Percentiles rank a stretch among this genome's conserved stretches.
Evolutionary conservation across 2,329 filamentous ascomycete species (phyloP).

Genomic region (Pseudogymnoascus pannorum): DNA sequence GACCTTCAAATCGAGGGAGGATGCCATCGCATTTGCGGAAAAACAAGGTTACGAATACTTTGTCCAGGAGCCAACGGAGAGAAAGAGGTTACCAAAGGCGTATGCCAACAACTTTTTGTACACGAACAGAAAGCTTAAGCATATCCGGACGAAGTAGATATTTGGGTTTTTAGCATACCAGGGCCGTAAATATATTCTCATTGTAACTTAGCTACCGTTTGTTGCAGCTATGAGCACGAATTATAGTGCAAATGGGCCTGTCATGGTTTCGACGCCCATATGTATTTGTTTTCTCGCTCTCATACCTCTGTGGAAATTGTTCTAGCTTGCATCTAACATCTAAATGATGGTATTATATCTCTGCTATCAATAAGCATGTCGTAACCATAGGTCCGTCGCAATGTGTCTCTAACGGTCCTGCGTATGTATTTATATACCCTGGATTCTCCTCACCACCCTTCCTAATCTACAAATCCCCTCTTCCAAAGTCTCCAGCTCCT

Average conservation of each 20-base stretch:
- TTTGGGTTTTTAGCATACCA: neutral
- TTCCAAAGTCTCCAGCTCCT: constrained; percentile 43
- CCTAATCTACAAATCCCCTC: constrained; percentile 49
- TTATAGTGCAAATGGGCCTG: neutral
- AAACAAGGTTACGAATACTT: constrained; percentile 99
- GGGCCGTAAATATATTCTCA: constrained; percentile 3
- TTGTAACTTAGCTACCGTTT: neutral
- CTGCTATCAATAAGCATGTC: neutral
- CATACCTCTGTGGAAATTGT: neutral
- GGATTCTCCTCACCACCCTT: constrained; percentile 8
- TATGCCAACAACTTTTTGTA: constrained; percentile 97
- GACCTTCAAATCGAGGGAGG: constrained; percentile 87
- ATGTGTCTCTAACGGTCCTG: neutral
- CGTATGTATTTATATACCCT: neutral
- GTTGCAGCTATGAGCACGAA: neutral
- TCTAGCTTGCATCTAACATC: neutral
- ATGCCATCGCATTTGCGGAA: constrained; percentile 89
- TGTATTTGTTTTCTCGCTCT: neutral
- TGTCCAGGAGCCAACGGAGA: constrained; percentile 90
- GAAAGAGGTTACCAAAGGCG: constrained; percentile 80
- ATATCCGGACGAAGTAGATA: constrained; percentile 68
- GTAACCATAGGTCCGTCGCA: neutral
- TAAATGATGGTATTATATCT: neutral
- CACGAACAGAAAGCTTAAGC: constrained; percentile 78
- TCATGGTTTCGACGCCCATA: neutral